Conservation (phyloP, 2,329 filamentous ascomycete genomes). For the Knufia fluminis region DNA sequence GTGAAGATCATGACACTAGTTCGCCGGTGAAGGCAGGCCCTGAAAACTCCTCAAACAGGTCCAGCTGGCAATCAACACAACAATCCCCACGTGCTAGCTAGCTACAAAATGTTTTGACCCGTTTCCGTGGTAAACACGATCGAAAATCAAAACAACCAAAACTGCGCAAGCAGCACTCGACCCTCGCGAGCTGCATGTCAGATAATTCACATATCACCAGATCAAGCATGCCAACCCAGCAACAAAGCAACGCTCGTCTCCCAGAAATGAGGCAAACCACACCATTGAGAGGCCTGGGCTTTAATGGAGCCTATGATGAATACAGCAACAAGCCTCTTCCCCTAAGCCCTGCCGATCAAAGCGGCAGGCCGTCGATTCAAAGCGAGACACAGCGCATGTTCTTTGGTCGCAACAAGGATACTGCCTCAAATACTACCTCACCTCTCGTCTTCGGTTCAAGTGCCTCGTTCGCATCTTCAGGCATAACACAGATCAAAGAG, state of each 20-base stretch:
- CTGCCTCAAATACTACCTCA: not conserved
- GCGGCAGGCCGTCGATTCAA: not conserved
- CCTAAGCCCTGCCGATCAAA: conserved; percentile 13
- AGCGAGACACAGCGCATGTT: conserved; percentile 2
- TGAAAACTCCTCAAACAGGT: not conserved
- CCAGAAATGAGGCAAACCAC: conserved; percentile 2
- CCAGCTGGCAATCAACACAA: conserved; percentile 2
- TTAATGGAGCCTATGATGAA: conserved; percentile 15
- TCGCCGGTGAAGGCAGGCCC: conserved; percentile 7
- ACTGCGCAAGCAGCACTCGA: not conserved
- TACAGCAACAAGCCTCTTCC: conserved; percentile 19
- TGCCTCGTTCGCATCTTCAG: not conserved
- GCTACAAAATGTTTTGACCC: conserved; percentile 14
- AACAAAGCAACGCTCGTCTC: not conserved
- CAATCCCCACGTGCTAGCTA: conserved; percentile 15
- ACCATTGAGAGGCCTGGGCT: conserved; percentile 3
- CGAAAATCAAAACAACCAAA: conserved; percentile 9
- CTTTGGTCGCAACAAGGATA: not conserved
- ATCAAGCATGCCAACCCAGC: not conserved
- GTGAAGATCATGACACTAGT: not conserved
- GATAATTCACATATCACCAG: not conserved
- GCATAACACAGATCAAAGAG: conserved; percentile 5
- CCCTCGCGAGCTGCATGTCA: not conserved
- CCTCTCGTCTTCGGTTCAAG: not conserved
- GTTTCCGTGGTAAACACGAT: conserved; percentile 14